A percentile compares a stretch with the other conserved stretches of the same genome.
These are phyloP conservation scores for Rhizopogon parksii DNA, from an alignment of 1,284 basidiomycete genomes.

Conservation along the genomic window DNA sequence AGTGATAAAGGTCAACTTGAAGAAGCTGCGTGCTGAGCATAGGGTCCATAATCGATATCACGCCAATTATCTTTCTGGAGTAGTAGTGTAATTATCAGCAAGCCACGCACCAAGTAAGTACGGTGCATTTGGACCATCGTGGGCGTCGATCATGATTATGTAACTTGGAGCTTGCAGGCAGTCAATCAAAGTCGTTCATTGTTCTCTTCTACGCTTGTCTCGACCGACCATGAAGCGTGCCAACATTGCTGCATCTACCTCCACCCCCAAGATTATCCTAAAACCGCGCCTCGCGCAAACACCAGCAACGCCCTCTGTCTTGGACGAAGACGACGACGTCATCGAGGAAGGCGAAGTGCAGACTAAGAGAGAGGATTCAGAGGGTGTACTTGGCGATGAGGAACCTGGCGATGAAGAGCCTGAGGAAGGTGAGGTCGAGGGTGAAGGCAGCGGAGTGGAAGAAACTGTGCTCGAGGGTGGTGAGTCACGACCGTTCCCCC, in stretches of 20 bases:
- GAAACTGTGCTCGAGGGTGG: slow-evolving; percentile 23
- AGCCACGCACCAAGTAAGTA: too few relatives aligned
- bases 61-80: too few relatives aligned
- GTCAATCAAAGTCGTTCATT: too few relatives aligned
- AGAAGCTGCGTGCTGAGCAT: too few relatives aligned
- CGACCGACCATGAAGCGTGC: slow-evolving; percentile 20
- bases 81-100: too few relatives aligned
- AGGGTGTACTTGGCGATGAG: slow-evolving; percentile 26
- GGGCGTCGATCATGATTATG: too few relatives aligned
- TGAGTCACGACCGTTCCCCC: slow-evolving; percentile 13
- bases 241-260: slow-evolving; percentile 12
- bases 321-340: slow-evolving; percentile 21
- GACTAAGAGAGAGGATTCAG: slow-evolving; percentile 29
- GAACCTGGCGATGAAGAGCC: slow-evolving; percentile 27
- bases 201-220: too few relatives aligned
- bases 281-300: slow-evolving; percentile 35
- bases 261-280: slow-evolving; percentile 43
- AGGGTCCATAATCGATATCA: too few relatives aligned
- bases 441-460: slow-evolving; percentile 19
- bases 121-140: too few relatives aligned
- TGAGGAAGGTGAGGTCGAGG: slow-evolving; percentile 24
- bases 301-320: slow-evolving; percentile 13
- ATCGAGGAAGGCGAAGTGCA: slow-evolving; percentile 20
- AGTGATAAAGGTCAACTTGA: too few relatives aligned
- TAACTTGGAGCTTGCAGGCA: too few relatives aligned